A percentile compares a stretch with the other conserved stretches of the same genome.
These are phyloP conservation scores for Magnaporthiopsis incrustans DNA, from an alignment of 2,329 filamentous ascomycete genomes.

Conservation along the genomic window DNA sequence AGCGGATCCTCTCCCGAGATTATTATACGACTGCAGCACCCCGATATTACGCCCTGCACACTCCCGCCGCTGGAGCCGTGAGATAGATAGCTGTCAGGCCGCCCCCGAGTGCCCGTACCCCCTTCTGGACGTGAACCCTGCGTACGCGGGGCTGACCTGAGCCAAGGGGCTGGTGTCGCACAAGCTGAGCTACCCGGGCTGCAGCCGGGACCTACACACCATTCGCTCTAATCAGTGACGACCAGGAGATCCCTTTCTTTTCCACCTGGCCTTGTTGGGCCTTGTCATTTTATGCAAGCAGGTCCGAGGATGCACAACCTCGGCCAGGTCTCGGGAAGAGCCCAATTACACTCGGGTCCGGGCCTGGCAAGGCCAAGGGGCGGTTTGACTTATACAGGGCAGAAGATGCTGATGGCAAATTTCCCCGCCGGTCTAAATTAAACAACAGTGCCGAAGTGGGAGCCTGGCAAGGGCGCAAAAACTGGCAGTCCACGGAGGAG, in stretches of 20 bases:
- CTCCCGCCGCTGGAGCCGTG: too few species aligned
- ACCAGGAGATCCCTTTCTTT: background rate
- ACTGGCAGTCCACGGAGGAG: background rate
- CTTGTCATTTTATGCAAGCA: background rate
- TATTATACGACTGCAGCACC: too few species aligned
- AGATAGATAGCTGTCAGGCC: too few species aligned
- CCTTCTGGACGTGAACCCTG: too few species aligned
- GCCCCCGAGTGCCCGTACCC: too few species aligned
- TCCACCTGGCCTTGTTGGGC: background rate
- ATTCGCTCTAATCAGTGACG: background rate
- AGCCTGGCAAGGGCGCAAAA: background rate
- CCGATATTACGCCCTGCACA: too few species aligned
- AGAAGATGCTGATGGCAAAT: background rate
- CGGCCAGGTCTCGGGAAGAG: background rate
- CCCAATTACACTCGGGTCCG: background rate
- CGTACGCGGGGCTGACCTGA: too few species aligned
- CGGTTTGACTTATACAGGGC: background rate
- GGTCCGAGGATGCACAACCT: background rate
- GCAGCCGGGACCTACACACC: too few species aligned
- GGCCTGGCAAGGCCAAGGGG: background rate
- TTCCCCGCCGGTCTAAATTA: background rate
- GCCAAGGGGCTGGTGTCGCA: too few species aligned
- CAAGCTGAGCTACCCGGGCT: too few species aligned
- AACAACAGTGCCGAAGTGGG: background rate
- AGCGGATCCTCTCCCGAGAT: too few species aligned